phyloP scores from a whole-genome alignment of 345 rosid species.

The Moricandia arvensis region DNA sequence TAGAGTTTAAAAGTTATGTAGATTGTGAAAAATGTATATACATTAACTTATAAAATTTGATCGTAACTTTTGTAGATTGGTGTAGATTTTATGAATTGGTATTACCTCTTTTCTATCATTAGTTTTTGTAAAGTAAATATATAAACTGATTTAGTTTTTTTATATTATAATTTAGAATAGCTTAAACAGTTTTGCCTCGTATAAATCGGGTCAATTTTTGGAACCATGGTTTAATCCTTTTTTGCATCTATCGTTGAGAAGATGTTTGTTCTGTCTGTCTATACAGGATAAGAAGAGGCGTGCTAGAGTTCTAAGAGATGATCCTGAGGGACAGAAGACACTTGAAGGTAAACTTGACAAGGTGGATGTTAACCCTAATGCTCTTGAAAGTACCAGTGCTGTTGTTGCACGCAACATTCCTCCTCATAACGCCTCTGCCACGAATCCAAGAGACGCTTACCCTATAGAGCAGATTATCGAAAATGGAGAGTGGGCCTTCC shows the following conservation, averaged over 20 bases:
- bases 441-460: conserved; percentile 59
- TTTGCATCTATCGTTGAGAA: not conserved
- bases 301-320: conserved; percentile 48
- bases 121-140: too few species aligned
- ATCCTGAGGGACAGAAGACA: conserved; percentile 48
- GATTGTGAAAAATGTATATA: too few species aligned
- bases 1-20: too few species aligned
- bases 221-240: too few species aligned
- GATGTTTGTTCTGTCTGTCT: conserved; percentile 4
- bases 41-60: too few species aligned
- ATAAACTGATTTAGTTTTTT: too few species aligned
- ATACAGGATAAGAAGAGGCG: conserved; percentile 54
- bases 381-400: conserved; percentile 51
- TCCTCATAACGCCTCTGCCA: conserved; percentile 57
- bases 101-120: too few species aligned
- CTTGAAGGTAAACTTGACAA: conserved; percentile 48
- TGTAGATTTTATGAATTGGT: too few species aligned
- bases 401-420: conserved; percentile 65
- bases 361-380: conserved; percentile 49
- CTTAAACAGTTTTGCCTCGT: not conserved
- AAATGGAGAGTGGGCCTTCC: conserved; percentile 61
- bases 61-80: too few species aligned
- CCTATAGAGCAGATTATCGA: conserved; percentile 75
- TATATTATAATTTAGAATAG: not conserved
- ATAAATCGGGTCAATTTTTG: not conserved